phyloP scores from a whole-genome alignment of 2,329 filamentous ascomycete species.

The Aspergillus fijiensis region DNA sequence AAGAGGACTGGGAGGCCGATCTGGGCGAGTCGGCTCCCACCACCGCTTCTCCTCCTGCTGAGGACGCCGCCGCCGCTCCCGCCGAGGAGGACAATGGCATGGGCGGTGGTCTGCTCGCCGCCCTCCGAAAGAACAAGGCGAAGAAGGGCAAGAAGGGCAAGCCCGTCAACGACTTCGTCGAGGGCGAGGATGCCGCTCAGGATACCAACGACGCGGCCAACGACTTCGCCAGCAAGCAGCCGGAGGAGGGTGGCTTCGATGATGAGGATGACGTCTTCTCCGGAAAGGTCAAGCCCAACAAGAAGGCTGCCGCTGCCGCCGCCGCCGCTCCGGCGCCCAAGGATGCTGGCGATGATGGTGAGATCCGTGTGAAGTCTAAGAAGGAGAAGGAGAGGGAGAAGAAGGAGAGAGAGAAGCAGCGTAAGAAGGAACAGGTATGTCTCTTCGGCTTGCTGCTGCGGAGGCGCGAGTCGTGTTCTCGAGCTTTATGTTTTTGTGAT shows the following conservation, averaged over 20 bases:
- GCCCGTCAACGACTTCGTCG: conserved; percentile 68
- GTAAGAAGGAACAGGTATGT: conserved; percentile 93
- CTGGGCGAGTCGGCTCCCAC: conserved; percentile 70
- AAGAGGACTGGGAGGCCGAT: conserved; percentile 94
- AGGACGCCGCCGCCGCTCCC: conserved; percentile 46
- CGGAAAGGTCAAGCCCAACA: conserved; percentile 51
- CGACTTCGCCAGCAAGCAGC: conserved; percentile 65
- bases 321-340: conserved; percentile 53
- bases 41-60: conserved; percentile 37
- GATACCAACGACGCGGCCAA: conserved; percentile 32
- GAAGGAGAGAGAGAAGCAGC: conserved; percentile 97
- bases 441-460: neutral
- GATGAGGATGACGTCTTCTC: conserved; percentile 80
- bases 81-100: conserved; percentile 57
- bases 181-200: conserved; percentile 61
- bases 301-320: conserved; percentile 49
- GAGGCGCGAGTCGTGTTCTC: neutral
- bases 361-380: conserved; percentile 81
- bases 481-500: neutral
- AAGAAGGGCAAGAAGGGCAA: conserved; percentile 92
- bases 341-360: conserved; percentile 49
- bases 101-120: conserved; percentile 72
- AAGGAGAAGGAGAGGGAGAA: conserved; percentile 98
- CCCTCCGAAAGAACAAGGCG: conserved; percentile 76
- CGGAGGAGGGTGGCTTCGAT: conserved; percentile 76